phyloP scores from a whole-genome alignment of 495 filamentous ascomycete genomes.

The Alectoria sarmentosa region DNA sequence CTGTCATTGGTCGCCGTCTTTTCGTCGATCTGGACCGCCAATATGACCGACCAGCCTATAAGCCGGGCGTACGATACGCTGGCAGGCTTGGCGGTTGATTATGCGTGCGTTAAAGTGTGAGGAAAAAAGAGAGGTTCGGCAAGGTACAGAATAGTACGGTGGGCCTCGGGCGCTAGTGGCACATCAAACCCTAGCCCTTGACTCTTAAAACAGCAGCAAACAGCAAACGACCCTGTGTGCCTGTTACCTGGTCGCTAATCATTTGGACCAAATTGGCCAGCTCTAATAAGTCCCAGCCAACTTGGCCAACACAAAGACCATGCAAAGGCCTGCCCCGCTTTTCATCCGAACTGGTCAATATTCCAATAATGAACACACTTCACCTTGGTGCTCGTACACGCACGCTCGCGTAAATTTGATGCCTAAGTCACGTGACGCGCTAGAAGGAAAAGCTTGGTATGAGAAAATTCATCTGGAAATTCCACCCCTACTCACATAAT shows the following conservation, averaged over 20 bases:
- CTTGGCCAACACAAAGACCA: too few species aligned
- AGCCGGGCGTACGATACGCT: slow-evolving; percentile 7
- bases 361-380: too few species aligned
- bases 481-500: not conserved
- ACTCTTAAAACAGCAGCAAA: too few species aligned
- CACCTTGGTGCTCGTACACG: too few species aligned
- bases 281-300: too few species aligned
- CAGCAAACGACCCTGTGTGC: too few species aligned
- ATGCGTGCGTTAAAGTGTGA: slow-evolving; percentile 28
- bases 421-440: not conserved
- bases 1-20: slow-evolving; percentile 15
- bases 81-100: slow-evolving; percentile 26
- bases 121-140: slow-evolving; percentile 15
- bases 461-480: not conserved
- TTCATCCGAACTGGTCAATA: too few species aligned
- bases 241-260: too few species aligned
- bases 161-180: slow-evolving; percentile 10
- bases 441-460: not conserved
- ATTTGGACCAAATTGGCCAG: too few species aligned
- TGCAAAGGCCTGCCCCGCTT: too few species aligned
- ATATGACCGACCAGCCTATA: slow-evolving; percentile 31
- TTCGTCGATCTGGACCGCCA: slow-evolving; percentile 26
- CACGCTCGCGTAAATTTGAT: not conserved
- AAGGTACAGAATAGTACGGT: too few species aligned
- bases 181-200: slow-evolving; percentile 1